phyloP scores from a whole-genome alignment of 139 green algal species.

The Chlorella sp. region DNA sequence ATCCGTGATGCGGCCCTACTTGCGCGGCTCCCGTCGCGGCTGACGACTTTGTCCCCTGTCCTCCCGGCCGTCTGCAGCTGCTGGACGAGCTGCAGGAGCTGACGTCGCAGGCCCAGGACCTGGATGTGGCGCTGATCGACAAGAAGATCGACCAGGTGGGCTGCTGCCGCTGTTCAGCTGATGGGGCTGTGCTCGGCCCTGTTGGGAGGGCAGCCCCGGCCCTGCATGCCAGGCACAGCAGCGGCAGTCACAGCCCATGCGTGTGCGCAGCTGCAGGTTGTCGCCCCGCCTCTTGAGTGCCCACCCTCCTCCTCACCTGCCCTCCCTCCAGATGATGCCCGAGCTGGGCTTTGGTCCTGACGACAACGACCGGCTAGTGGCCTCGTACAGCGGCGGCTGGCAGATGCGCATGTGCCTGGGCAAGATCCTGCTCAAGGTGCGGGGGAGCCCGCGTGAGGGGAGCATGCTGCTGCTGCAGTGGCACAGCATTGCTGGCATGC shows the following conservation, averaged over 20 bases:
- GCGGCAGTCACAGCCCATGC: too few relatives aligned
- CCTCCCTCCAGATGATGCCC: constrained; percentile 90
- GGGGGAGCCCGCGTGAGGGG: too few relatives aligned
- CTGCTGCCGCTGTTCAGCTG: too few relatives aligned
- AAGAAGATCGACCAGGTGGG: constrained; percentile 89
- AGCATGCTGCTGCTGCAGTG: too few relatives aligned
- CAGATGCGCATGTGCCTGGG: constrained; percentile 99
- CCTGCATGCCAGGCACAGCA: too few relatives aligned
- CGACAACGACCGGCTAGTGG: constrained; percentile 88
- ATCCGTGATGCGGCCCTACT: not conserved
- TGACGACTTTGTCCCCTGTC: not conserved
- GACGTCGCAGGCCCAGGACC: constrained; percentile 80
- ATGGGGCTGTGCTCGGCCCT: too few relatives aligned
- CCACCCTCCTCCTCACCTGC: not conserved
- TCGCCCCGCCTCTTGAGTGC: too few relatives aligned
- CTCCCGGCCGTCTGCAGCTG: constrained; percentile 47
- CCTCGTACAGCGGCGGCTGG: constrained; percentile 92
- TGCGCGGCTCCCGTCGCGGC: too few relatives aligned
- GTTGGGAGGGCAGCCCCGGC: not conserved
- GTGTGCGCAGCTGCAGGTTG: too few relatives aligned
- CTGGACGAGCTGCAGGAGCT: constrained; percentile 93
- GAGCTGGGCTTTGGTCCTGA: constrained; percentile 95
- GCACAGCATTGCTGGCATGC: too few relatives aligned
- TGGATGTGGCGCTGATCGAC: constrained; percentile 88
- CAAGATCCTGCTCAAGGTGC: constrained; percentile 96